Base-by-base conservation (phyloP, 495 filamentous ascomycete species). In the Neurospora sp. region DNA sequence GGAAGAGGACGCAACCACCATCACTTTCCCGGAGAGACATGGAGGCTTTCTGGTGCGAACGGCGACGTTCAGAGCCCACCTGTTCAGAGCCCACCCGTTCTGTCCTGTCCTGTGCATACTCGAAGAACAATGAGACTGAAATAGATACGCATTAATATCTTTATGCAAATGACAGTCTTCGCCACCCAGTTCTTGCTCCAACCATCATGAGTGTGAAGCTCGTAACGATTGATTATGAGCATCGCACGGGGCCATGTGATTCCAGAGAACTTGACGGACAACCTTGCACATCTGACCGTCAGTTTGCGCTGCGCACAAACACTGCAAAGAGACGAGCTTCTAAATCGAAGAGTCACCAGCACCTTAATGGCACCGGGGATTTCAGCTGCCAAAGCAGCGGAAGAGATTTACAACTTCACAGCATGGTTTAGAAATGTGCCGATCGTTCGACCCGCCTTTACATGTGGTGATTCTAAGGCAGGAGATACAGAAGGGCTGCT, bases 401-500 rank as follows among this genome's bases (percentile, higher is more conserved):
- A 1, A 45, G 42, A 9, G 18, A 16, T 9, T 27, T 14, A 14
- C 37, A 45, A 74, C 7, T 27, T 20, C 39, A 72, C 1, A 70
- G 27, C 27, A 40, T 71, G 42, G 16, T 37, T n/a, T 37, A 61
- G 9, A 77, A 74, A 85, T 85, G 84, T 86, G 81, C 84, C 84
- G 75, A 82, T 78, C 81, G 79, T 85, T 85, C 92, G 92, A 95
- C 89, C 92, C 89, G 88, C 92, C 88, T 88, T 87, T 87, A 94
- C 92, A 94, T 80, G 84, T 87, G 82, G 31, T 86, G 78, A 87
- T 89, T 91, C 92, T 87, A 93, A 90, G 93, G 93, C 90, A 94
- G 93, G 88, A 97, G 93, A 97, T 97, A 97, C 93, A 91, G 92
- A 91, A 90, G 88, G 91, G 89, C 78, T 78, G 78, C 77, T 76